Conservation (phyloP, 768 basidiomycete species). For the Myochromella boudieri region DNA sequence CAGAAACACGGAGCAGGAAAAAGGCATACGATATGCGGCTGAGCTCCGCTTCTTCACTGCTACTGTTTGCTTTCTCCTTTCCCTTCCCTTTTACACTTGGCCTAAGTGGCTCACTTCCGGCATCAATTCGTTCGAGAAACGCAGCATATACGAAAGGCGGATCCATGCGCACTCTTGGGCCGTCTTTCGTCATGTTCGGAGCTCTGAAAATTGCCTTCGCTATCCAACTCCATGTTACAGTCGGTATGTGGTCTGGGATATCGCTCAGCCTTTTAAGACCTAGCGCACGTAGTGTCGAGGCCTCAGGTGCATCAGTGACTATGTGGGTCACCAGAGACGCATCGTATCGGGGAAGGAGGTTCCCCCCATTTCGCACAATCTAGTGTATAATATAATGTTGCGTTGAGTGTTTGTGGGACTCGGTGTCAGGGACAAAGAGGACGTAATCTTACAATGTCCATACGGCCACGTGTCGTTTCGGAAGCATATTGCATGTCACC, state of each 20-base stretch:
- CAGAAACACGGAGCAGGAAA: not conserved
- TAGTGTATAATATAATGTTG: slow-evolving; percentile 24
- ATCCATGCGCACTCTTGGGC: slow-evolving; percentile 30
- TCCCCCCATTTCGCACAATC: slow-evolving; percentile 67
- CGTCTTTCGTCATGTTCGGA: slow-evolving; percentile 21
- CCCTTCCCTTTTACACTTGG: slow-evolving; percentile 20
- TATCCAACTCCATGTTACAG: slow-evolving; percentile 66
- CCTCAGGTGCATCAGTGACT: slow-evolving; percentile 44
- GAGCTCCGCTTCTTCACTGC: slow-evolving; percentile 26
- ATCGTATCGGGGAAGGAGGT: slow-evolving; percentile 59
- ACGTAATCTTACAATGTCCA: slow-evolving; percentile 53
- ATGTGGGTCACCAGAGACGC: slow-evolving; percentile 62
- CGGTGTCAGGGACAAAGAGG: not conserved
- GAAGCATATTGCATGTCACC: slow-evolving; percentile 57
- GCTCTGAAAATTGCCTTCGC: slow-evolving; percentile 34
- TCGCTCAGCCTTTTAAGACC: slow-evolving; percentile 50
- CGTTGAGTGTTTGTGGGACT: not conserved
- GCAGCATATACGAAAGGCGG: slow-evolving; percentile 47
- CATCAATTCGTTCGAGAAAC: slow-evolving; percentile 46
- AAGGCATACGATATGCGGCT: slow-evolving; percentile 50
- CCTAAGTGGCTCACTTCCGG: slow-evolving; percentile 29
- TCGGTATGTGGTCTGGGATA: slow-evolving; percentile 66
- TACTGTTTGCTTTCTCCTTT: slow-evolving; percentile 22
- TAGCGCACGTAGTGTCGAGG: slow-evolving; percentile 37
- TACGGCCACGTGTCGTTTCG: slow-evolving; percentile 49